A percentile compares a stretch with the other conserved stretches of the same genome.
Evolutionary conservation across 2,329 filamentous ascomycete genomes (phyloP).

Genomic region (Penicillium sp.): DNA sequence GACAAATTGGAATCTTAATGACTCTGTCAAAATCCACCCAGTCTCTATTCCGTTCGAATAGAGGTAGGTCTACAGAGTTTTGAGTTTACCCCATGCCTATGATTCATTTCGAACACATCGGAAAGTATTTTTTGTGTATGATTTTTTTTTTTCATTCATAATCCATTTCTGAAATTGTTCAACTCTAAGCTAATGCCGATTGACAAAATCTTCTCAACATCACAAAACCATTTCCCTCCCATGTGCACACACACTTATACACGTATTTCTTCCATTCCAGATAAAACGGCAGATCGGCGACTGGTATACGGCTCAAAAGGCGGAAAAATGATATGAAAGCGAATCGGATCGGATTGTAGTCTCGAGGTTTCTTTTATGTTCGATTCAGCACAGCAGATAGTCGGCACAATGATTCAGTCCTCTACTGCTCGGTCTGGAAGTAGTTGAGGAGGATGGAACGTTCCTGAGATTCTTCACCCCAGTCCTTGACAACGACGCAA

Average conservation of each 20-base stretch:
- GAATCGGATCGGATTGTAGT: neutral
- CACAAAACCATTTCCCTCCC: neutral
- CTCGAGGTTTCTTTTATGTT: neutral
- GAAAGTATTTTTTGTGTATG: neutral
- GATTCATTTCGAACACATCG: neutral
- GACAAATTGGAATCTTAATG: too few species aligned
- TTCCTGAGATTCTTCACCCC: constrained; percentile 99
- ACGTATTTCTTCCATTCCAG: neutral
- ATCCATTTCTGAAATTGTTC: neutral
- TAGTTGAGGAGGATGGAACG: constrained; percentile 99
- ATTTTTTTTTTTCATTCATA: neutral
- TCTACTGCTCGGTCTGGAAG: constrained; percentile 78
- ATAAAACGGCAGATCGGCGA: neutral
- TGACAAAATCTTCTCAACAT: neutral
- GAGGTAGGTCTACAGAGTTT: too few species aligned
- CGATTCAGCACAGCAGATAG: neutral
- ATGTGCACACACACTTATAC: neutral
- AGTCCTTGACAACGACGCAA: constrained; percentile 99
- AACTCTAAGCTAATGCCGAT: neutral
- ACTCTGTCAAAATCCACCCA: too few species aligned
- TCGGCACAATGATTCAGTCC: neutral
- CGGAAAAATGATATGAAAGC: neutral
- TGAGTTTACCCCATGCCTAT: neutral
- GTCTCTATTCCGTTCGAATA: too few species aligned
- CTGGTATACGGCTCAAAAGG: neutral